phyloP scores from a whole-genome alignment of 1,284 basidiomycete species.

The Butyriboletus appendiculatus region DNA sequence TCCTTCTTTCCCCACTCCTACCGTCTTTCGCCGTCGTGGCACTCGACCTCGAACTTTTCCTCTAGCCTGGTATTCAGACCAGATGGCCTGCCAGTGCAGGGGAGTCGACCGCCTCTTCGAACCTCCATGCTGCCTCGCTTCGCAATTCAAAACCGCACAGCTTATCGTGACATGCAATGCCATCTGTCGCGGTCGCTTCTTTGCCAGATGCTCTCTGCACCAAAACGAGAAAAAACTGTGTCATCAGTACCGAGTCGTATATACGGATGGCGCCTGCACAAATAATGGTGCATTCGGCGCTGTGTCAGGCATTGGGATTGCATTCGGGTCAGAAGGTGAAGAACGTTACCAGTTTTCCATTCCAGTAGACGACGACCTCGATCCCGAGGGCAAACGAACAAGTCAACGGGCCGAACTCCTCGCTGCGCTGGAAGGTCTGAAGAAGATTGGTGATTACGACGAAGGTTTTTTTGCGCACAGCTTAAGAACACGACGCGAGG shows the following conservation, averaged over 20 bases:
- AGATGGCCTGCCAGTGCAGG: not conserved
- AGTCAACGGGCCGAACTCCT: conserved; percentile 39
- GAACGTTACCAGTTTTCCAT: conserved; percentile 9
- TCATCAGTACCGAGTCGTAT: conserved; percentile 11
- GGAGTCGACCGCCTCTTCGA: conserved; percentile 1
- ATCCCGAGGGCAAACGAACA: conserved; percentile 25
- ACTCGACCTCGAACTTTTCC: not conserved
- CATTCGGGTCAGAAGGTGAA: conserved; percentile 4
- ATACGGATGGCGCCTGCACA: conserved; percentile 13
- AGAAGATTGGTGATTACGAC: conserved; percentile 1
- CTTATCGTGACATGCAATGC: no score
- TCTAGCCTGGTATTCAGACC: not conserved
- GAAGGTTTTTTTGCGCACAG: not conserved
- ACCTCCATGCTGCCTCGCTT: not conserved
- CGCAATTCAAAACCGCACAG: no score
- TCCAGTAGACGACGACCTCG: conserved; percentile 24
- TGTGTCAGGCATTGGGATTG: conserved; percentile 8
- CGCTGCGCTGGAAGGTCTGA: conserved; percentile 23
- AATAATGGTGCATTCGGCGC: conserved; percentile 5
- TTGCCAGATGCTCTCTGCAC: not conserved
- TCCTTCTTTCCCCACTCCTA: not conserved
- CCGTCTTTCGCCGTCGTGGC: not conserved
- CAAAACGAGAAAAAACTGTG: not conserved
- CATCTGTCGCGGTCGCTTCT: conserved; percentile 5
- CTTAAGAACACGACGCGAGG: not conserved